Evolutionary conservation across 225 moss, liverwort and hornwort species (phyloP).

Genomic region (Rhytidiadelphus loreus): DNA sequence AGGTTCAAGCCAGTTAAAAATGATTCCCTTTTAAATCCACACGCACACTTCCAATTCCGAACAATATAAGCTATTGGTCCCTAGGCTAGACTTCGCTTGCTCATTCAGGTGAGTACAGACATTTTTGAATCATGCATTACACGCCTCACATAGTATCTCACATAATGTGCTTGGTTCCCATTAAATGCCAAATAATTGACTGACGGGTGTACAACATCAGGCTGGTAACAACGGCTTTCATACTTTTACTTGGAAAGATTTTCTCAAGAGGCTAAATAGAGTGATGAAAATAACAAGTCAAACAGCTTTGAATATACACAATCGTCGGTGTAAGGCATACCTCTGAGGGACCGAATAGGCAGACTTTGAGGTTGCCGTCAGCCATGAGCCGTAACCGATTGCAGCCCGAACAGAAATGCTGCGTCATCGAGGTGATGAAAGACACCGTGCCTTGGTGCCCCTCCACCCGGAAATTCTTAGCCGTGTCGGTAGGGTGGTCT

Average conservation of each 20-base stretch:
- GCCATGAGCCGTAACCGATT: slow-evolving; percentile 97
- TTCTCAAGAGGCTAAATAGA: background rate
- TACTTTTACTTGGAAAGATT: background rate
- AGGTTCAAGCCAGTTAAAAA: background rate
- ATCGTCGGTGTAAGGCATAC: slow-evolving; percentile 1
- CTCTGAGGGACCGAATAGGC: slow-evolving; percentile 96
- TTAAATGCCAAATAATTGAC: background rate
- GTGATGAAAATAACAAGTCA: background rate
- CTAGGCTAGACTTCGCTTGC: background rate
- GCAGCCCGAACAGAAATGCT: slow-evolving; percentile 95
- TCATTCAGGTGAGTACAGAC: background rate
- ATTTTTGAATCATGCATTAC: background rate
- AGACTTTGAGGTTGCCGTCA: slow-evolving; percentile 98
- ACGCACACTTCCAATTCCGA: background rate
- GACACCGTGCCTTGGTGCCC: slow-evolving; percentile 76
- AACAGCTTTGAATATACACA: background rate
- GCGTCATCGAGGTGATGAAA: slow-evolving; percentile 96
- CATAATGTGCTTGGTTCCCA: background rate
- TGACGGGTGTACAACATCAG: background rate
- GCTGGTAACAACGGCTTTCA: background rate
- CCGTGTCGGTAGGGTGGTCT: slow-evolving; percentile 82
- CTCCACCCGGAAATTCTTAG: slow-evolving; percentile 89
- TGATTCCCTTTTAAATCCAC: background rate
- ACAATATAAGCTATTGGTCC: background rate
- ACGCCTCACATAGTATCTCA: background rate